These are phyloP conservation scores for Samsoniella hepiali DNA, from an alignment of 2,329 filamentous ascomycete species.

Conservation along the genomic window DNA sequence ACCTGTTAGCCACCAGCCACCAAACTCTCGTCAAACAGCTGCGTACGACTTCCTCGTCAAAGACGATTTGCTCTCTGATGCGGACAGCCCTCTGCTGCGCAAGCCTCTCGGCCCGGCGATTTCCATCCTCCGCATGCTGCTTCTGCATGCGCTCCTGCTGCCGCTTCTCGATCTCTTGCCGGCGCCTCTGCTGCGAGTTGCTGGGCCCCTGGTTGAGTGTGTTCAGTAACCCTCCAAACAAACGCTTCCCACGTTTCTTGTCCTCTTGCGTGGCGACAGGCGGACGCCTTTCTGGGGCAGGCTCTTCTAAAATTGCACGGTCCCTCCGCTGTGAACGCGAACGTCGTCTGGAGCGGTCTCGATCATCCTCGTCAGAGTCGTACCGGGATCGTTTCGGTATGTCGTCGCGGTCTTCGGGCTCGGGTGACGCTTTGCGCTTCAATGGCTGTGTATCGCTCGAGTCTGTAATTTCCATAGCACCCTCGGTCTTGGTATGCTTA, in stretches of 20 bases:
- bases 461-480: background rate
- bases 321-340: background rate
- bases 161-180: constrained; percentile 76
- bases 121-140: constrained; percentile 69
- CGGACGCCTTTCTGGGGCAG: background rate
- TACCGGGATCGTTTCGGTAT: constrained; percentile 28
- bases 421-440: constrained; percentile 32
- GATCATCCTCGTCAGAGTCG: constrained; percentile 8
- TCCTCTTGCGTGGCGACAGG: constrained; percentile 57
- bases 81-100: constrained; percentile 60
- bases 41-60: constrained; percentile 74
- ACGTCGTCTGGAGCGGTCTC: constrained; percentile 15
- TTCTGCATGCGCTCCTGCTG: constrained; percentile 73
- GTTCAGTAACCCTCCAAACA: constrained; percentile 80
- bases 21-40: background rate
- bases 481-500: background rate
- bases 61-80: constrained; percentile 66
- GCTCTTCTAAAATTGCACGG: background rate
- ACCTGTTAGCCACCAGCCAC: constrained; percentile 21
- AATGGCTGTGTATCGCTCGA: constrained; percentile 11
- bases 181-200: constrained; percentile 61
- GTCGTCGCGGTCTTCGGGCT: constrained; percentile 21
- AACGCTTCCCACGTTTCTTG: constrained; percentile 75
- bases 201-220: constrained; percentile 72
- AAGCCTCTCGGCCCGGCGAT: constrained; percentile 61